Evolutionary conservation across 768 basidiomycete species (phyloP).

Genomic region (Suillus bovinus): DNA sequence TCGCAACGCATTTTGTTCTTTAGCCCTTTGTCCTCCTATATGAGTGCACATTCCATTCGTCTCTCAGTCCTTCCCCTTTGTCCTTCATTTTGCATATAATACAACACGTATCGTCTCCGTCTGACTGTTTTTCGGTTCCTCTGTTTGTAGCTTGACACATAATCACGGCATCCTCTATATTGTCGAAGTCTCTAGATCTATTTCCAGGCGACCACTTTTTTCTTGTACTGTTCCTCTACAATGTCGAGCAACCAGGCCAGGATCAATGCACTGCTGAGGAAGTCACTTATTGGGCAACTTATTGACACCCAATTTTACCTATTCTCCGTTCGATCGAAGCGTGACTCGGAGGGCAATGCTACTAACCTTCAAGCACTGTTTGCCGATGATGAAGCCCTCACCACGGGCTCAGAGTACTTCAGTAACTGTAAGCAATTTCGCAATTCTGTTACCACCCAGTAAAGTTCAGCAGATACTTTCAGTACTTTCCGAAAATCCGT

Average conservation of each 20-base stretch:
- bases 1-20: too few relatives aligned
- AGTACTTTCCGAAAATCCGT: conserved; percentile 1
- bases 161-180: not conserved
- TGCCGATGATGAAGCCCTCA: conserved; percentile 17
- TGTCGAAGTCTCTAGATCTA: not conserved
- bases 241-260: conserved; percentile 15
- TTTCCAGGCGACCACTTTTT: not conserved
- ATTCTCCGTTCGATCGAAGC: conserved; percentile 18
- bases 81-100: not conserved
- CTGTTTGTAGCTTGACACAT: not conserved
- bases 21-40: not conserved
- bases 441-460: not conserved
- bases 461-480: not conserved
- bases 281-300: conserved; percentile 16
- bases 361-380: conserved; percentile 16
- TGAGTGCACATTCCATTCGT: not conserved
- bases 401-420: conserved; percentile 19
- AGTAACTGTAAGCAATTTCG: conserved; percentile 13
- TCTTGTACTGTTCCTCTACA: not conserved
- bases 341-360: conserved; percentile 6
- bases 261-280: conserved; percentile 7
- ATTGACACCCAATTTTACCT: conserved; percentile 23
- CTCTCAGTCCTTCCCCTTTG: not conserved
- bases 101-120: not conserved
- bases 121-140: not conserved